Percentiles rank a stretch among this genome's conserved stretches.
phyloP scores from a whole-genome alignment of 176 grass and related monocot genomes.

The Cymbopogon citratus region DNA sequence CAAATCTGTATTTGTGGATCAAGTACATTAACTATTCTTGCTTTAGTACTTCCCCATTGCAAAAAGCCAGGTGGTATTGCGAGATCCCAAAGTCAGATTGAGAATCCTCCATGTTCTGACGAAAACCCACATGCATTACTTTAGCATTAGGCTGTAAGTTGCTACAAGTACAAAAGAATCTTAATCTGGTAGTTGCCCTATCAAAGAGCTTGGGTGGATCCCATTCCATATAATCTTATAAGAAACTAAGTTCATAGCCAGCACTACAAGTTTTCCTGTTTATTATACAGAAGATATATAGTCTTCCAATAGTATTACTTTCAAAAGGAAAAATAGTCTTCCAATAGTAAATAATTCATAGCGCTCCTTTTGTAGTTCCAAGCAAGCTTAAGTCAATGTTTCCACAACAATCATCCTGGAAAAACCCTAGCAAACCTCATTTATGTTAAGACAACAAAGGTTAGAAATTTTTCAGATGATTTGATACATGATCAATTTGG shows the following conservation, averaged over 20 bases:
- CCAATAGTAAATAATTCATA: background rate
- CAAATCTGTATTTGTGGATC: background rate
- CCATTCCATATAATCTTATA: constrained; percentile 9
- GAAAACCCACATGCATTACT: background rate
- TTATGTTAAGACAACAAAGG: background rate
- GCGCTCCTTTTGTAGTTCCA: background rate
- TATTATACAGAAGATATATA: background rate
- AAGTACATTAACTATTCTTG: background rate
- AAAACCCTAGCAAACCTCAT: background rate
- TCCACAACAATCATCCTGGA: background rate
- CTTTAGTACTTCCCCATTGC: background rate
- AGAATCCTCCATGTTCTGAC: constrained; percentile 14
- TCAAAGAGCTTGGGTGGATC: background rate
- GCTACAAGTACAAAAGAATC: background rate
- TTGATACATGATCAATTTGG: background rate
- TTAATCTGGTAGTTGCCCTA: background rate
- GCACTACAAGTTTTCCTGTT: background rate
- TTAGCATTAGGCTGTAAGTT: background rate
- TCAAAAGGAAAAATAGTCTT: too few species aligned
- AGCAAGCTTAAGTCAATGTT: constrained; percentile 23
- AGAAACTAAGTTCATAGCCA: background rate
- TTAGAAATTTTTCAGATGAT: background rate
- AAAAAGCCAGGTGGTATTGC: constrained; percentile 2
- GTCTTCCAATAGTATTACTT: background rate
- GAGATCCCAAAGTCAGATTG: constrained; percentile 33